Conservation (phyloP, 441 rosid species). For the Lepidium campestre region DNA sequence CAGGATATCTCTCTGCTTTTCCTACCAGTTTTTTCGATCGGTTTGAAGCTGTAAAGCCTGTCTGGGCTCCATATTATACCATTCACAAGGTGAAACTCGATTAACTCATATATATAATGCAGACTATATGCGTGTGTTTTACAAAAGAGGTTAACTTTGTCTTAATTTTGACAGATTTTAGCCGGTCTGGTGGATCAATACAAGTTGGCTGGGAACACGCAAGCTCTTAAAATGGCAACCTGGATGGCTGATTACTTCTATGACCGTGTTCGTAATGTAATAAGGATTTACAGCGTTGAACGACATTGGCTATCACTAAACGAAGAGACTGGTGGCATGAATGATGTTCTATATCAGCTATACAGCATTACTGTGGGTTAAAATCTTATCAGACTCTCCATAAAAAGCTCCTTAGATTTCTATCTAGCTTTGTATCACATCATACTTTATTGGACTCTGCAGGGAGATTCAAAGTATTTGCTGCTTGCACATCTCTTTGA, state of each 20-base stretch:
- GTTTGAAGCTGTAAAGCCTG: conserved; percentile 70
- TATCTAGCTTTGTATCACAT: not conserved
- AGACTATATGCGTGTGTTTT: not conserved
- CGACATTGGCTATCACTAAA: conserved; percentile 56
- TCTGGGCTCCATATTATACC: conserved; percentile 98
- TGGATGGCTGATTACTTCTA: conserved; percentile 68
- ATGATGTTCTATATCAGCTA: conserved; percentile 53
- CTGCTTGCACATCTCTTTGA: conserved; percentile 90
- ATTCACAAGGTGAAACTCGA: conserved; percentile 67
- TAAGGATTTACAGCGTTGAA: conserved; percentile 36
- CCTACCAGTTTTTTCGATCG: conserved; percentile 80
- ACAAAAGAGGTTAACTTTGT: not conserved
- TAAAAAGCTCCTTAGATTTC: not conserved
- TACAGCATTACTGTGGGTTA: conserved; percentile 42
- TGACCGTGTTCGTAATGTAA: conserved; percentile 52
- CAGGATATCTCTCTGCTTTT: conserved; percentile 93
- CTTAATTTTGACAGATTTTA: conserved; percentile 36
- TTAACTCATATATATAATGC: no score
- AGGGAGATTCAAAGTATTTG: conserved; percentile 79
- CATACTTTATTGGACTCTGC: conserved; percentile 22
- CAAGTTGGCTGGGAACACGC: conserved; percentile 36
- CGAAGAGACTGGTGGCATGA: conserved; percentile 73
- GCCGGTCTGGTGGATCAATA: conserved; percentile 59
- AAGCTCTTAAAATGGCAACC: conserved; percentile 45
- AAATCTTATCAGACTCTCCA: not conserved